Conservation (phyloP, 768 basidiomycete genomes). For the Wakefieldia striispora region DNA sequence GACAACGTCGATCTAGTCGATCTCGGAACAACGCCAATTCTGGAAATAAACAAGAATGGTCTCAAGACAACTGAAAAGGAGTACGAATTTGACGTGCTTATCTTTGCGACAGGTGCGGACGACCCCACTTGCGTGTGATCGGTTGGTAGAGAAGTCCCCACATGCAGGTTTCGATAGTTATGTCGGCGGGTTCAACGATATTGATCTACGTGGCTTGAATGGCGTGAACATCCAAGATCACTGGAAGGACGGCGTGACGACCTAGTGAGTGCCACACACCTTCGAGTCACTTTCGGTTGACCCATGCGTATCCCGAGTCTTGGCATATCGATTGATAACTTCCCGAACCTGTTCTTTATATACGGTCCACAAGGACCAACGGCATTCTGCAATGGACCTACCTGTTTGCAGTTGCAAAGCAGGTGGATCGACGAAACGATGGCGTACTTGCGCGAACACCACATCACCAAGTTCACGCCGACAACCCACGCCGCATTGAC, state of each 20-base stretch:
- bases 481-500: neutral
- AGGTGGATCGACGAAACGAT: slow-evolving; percentile 15
- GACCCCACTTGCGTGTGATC: no score
- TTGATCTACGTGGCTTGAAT: slow-evolving; percentile 13
- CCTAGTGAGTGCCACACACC: slow-evolving; percentile 9
- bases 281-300: neutral
- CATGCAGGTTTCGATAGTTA: slow-evolving; percentile 12
- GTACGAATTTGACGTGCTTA: slow-evolving; percentile 12
- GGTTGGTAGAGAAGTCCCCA: neutral
- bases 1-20: slow-evolving; percentile 18
- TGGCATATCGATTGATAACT: slow-evolving; percentile 10
- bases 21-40: slow-evolving; percentile 1
- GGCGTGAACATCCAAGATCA: slow-evolving; percentile 12
- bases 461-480: slow-evolving; percentile 15
- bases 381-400: no score
- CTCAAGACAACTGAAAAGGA: slow-evolving; percentile 5
- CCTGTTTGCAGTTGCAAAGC: slow-evolving; percentile 3
- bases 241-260: slow-evolving; percentile 12
- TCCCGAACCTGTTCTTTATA: slow-evolving; percentile 8
- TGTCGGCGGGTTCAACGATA: slow-evolving; percentile 2
- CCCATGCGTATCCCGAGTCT: neutral
- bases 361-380: slow-evolving; percentile 14
- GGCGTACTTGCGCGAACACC: slow-evolving; percentile 4
- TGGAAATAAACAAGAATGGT: slow-evolving; percentile 11
- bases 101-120: slow-evolving; percentile 15